These are phyloP conservation scores for Fennellomyces sp. DNA, from an alignment of 371 early-diverging fungal species.

Conservation along the genomic window DNA sequence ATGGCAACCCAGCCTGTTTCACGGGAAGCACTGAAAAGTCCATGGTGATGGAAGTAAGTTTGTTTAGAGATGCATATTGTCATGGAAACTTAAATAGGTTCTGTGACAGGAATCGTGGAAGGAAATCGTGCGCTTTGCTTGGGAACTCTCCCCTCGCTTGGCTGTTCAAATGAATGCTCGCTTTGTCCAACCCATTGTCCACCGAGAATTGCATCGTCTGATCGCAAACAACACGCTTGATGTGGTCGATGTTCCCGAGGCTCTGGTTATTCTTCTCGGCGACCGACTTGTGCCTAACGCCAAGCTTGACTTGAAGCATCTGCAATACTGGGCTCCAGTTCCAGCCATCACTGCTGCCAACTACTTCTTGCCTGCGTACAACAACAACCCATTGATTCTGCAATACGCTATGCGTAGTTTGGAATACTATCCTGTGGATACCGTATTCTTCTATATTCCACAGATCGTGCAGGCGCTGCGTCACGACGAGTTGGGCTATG, in stretches of 20 bases:
- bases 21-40: slow-evolving; percentile 49
- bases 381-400: slow-evolving; percentile 82
- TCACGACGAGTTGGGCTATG: slow-evolving; percentile 85
- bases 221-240: slow-evolving; percentile 68
- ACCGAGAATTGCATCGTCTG: slow-evolving; percentile 69
- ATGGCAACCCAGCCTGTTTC: slow-evolving; percentile 43
- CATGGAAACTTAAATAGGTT: neutral
- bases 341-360: slow-evolving; percentile 90
- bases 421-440: slow-evolving; percentile 88
- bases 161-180: slow-evolving; percentile 80
- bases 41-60: slow-evolving; percentile 53
- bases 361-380: slow-evolving; percentile 71
- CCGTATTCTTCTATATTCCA: slow-evolving; percentile 98
- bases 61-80: slow-evolving; percentile 18
- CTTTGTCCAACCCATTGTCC: slow-evolving; percentile 71
- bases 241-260: slow-evolving; percentile 78
- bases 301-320: slow-evolving; percentile 55
- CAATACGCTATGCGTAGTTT: slow-evolving; percentile 94
- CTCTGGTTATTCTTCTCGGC: slow-evolving; percentile 69
- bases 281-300: slow-evolving; percentile 44
- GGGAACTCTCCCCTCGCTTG: slow-evolving; percentile 77
- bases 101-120: slow-evolving; percentile 71
- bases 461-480: slow-evolving; percentile 99
- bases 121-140: slow-evolving; percentile 76
- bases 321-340: slow-evolving; percentile 91